These are phyloP conservation scores for Penicillium italicum DNA, from an alignment of 2,329 filamentous ascomycete genomes.

Conservation along the genomic window DNA sequence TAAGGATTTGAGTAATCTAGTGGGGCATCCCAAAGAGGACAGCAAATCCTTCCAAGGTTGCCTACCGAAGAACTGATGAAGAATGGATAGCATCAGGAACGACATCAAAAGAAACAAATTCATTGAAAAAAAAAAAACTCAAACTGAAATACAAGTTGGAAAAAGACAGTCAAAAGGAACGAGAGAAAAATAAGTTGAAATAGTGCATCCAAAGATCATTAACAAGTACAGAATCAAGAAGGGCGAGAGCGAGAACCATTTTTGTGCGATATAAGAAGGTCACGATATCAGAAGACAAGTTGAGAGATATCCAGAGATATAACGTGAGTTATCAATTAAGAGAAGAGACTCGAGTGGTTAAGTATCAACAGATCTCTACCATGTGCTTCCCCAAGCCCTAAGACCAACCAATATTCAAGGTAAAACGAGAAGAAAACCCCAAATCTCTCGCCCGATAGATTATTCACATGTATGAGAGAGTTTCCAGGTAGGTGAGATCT, in stretches of 20 bases:
- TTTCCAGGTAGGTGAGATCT: neutral
- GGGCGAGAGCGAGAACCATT: neutral
- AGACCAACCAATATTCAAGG: neutral
- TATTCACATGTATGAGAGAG: no score
- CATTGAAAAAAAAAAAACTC: no score
- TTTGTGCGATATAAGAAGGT: neutral
- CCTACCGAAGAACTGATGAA: no score
- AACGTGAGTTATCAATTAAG: neutral
- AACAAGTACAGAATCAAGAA: neutral
- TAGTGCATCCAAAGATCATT: neutral
- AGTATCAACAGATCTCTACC: neutral
- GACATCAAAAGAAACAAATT: neutral
- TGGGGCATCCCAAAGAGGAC: conserved; percentile 21
- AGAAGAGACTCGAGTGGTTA: neutral
- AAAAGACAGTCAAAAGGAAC: neutral
- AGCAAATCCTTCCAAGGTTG: no score
- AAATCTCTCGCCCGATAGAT: neutral
- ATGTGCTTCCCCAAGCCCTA: neutral
- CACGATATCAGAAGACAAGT: no score
- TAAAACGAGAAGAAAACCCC: neutral
- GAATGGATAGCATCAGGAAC: neutral
- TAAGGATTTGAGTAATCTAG: conserved; percentile 20
- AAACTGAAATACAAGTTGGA: neutral
- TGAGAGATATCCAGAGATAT: neutral
- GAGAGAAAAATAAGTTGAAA: neutral